These are phyloP conservation scores for Tetrapisispora iriomotensis DNA, from an alignment of 805 yeast genomes.

Conservation along the genomic window DNA sequence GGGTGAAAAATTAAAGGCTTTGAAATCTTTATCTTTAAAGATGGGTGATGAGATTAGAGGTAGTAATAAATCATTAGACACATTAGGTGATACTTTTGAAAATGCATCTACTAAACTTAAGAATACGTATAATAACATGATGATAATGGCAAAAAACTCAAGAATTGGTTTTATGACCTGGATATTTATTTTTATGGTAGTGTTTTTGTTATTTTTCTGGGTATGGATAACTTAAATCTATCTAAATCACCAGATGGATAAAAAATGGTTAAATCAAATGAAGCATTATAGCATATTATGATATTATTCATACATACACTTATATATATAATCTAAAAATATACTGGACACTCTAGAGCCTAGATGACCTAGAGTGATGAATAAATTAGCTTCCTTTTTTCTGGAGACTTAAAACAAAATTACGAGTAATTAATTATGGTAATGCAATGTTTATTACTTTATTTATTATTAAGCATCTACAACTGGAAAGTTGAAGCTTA, in stretches of 20 bases:
- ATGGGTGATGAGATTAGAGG: slow-evolving; percentile 61
- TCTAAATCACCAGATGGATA: background rate
- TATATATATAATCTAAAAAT: too few species aligned
- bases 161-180: slow-evolving; percentile 58
- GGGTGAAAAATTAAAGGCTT: slow-evolving; percentile 42
- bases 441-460: too few species aligned
- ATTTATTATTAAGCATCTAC: too few species aligned
- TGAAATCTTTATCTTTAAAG: slow-evolving; percentile 45
- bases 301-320: too few species aligned
- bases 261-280: background rate
- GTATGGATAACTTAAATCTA: slow-evolving; percentile 32
- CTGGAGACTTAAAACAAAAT: too few species aligned
- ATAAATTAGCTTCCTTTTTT: too few species aligned
- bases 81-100: slow-evolving; percentile 38
- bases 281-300: background rate
- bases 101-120: slow-evolving; percentile 38
- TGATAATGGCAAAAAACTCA: slow-evolving; percentile 51
- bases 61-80: slow-evolving; percentile 37
- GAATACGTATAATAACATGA: slow-evolving; percentile 46
- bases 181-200: slow-evolving; percentile 40
- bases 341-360: background rate
- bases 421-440: too few species aligned
- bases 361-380: too few species aligned
- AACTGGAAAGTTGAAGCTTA: too few species aligned
- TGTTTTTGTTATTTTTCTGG: slow-evolving; percentile 42